Evolutionary conservation across 2,329 filamentous ascomycete species (phyloP), one percentile per base, ranked within the genome.

Genomic region (Elsinoe ampelina): DNA sequence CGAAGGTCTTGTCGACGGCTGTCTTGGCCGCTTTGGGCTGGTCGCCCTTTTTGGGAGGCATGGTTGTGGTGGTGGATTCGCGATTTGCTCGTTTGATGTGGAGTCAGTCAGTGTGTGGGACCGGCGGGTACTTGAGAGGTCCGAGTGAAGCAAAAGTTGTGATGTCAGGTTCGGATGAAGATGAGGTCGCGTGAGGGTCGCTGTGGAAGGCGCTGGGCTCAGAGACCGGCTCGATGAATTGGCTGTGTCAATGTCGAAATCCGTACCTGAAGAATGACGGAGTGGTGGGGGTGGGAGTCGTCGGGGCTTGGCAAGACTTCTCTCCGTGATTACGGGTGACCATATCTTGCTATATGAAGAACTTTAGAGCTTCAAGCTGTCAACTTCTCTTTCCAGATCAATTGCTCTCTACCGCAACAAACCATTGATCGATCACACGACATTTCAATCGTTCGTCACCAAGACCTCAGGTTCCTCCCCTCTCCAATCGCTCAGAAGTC

Each of bases 1-100:
- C 93, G 79, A 98, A 98, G 50, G 93, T 95, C 77, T 92, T 93
- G 78, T 98, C 93, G 61, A 93, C 89, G 61, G 90, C 87, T 43
- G 78, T 67, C 75, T 89, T 89, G 64, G 71, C 70, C 63, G 72
- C 71, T 67, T 75, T 74, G 58, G 75, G 73, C 67, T 69, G 69
- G 62, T 73, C 70, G 50, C 72, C 69, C 71, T 90, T 90, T 71
- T 89, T 89, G 58, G 87, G 87, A 71, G 87, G 77, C 87, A 91
- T 90, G 66, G 66, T 82, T 76, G 73, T 70, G 65, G 65, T 55
- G 43, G 41, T 19, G 10, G n/a, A 45, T 45, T 45, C 30, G 41
- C 41, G n/a, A 45, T 45, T 45, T 45, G 41, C 41, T 45, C 19
- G n/a, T 34, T 39, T 39, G 22, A 20, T 5, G 41, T 19, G n/a